phyloP scores from a whole-genome alignment of 1,284 basidiomycete genomes.

The Cronartium ribicola region DNA sequence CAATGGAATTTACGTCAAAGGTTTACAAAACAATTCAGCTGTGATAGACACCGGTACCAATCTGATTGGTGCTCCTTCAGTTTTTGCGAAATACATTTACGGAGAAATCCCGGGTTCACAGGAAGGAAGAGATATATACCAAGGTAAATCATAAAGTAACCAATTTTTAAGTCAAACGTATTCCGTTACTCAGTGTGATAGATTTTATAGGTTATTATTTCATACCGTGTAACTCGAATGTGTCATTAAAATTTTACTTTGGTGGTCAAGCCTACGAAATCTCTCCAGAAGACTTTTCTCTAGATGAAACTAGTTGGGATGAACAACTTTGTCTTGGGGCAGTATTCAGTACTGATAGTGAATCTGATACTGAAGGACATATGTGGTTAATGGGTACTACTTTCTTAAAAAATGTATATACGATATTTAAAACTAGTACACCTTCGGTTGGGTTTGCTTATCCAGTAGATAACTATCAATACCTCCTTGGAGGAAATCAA shows the following conservation, averaged over 20 bases:
- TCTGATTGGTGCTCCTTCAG: slow-evolving; percentile 51
- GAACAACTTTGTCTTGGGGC: slow-evolving; percentile 8
- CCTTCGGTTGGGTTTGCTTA: slow-evolving; percentile 22
- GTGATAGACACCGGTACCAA: slow-evolving; percentile 55
- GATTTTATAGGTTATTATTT: slow-evolving; percentile 20
- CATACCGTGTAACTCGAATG: slow-evolving; percentile 18
- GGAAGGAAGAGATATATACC: slow-evolving; percentile 30
- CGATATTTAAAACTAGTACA: slow-evolving; percentile 17
- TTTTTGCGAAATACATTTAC: slow-evolving; percentile 47
- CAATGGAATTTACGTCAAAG: slow-evolving; percentile 50
- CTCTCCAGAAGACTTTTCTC: slow-evolving; percentile 19
- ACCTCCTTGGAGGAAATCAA: background rate
- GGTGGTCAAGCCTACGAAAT: slow-evolving; percentile 23
- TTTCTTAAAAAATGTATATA: slow-evolving; percentile 29
- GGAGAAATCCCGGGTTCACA: slow-evolving; percentile 47
- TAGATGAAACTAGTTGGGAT: slow-evolving; percentile 12
- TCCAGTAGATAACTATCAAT: slow-evolving; percentile 23
- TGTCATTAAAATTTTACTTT: slow-evolving; percentile 12
- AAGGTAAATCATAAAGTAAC: slow-evolving; percentile 44
- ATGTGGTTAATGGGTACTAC: slow-evolving; percentile 23
- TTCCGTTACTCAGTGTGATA: slow-evolving; percentile 41
- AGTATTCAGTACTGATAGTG: slow-evolving; percentile 21
- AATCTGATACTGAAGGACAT: background rate
- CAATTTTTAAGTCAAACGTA: slow-evolving; percentile 48
- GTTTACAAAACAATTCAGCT: slow-evolving; percentile 49